phyloP scores from a whole-genome alignment of 352 stramenopile species.

The Phytophthora macrochlamydospora region DNA sequence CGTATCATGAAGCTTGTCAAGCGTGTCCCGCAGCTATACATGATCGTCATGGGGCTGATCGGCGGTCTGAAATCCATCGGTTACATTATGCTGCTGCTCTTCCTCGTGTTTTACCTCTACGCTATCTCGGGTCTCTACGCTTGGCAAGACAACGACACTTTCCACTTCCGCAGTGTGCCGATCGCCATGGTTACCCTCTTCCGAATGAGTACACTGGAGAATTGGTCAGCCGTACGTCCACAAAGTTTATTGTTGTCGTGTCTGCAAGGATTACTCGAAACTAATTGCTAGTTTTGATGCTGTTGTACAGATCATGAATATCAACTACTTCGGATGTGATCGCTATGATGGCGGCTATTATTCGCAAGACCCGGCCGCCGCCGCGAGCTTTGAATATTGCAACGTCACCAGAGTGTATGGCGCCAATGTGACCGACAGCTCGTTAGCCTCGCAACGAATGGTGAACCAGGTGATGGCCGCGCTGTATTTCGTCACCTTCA shows the following conservation, averaged over 20 bases:
- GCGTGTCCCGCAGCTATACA: conserved; percentile 87
- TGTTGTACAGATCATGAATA: conserved; percentile 67
- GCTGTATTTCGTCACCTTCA: conserved; percentile 89
- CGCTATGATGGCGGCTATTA: conserved; percentile 73
- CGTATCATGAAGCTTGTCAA: conserved; percentile 93
- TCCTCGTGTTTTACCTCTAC: conserved; percentile 91
- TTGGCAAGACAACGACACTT: conserved; percentile 87
- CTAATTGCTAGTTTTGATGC: conserved; percentile 8
- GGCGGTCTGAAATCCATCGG: conserved; percentile 87
- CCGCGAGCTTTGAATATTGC: conserved; percentile 58
- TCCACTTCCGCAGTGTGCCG: conserved; percentile 79
- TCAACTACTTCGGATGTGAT: conserved; percentile 84
- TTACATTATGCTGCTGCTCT: conserved; percentile 90
- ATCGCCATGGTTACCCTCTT: conserved; percentile 89
- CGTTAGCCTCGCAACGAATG: conserved; percentile 34
- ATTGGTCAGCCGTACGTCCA: conserved; percentile 70
- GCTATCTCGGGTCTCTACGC: conserved; percentile 92
- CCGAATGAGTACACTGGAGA: conserved; percentile 81
- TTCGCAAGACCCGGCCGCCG: conserved; percentile 39
- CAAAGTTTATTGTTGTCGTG: background rate
- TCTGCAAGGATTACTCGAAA: background rate
- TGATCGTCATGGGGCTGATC: conserved; percentile 92
- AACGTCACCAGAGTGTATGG: conserved; percentile 67
- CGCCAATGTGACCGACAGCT: conserved; percentile 44
- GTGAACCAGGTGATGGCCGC: conserved; percentile 65